Evolutionary conservation across 192 early-diverging fungal species (phyloP).

Genomic region (Lobosporangium transversale): DNA sequence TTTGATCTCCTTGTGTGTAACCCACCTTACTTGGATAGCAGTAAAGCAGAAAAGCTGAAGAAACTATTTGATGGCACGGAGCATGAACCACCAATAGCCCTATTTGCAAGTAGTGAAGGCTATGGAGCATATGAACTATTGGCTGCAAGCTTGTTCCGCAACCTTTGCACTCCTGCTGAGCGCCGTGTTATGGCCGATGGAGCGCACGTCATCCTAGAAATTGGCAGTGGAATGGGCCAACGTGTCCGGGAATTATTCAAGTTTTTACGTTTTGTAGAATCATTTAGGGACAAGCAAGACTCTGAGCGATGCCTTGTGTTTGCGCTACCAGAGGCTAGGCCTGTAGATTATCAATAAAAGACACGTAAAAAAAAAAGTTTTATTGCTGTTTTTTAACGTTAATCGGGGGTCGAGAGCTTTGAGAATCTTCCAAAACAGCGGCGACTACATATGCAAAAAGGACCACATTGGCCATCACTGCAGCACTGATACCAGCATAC

Average conservation of each 20-base stretch:
- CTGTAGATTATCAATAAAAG: neutral
- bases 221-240: conserved; percentile 68
- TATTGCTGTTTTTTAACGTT: conserved; percentile 46
- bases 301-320: conserved; percentile 71
- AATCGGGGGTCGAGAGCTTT: conserved; percentile 13
- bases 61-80: conserved; percentile 48
- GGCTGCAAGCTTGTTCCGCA: conserved; percentile 12
- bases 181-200: conserved; percentile 30
- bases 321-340: neutral
- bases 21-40: conserved; percentile 72
- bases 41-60: conserved; percentile 29
- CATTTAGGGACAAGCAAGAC: conserved; percentile 59
- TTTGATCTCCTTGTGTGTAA: conserved; percentile 76
- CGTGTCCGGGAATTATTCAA: conserved; percentile 62
- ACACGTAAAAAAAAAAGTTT: neutral
- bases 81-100: conserved; percentile 71
- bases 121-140: conserved; percentile 70
- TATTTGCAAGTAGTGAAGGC: conserved; percentile 71
- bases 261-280: conserved; percentile 52
- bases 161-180: neutral
- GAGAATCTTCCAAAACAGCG: conserved; percentile 57
- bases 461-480: conserved; percentile 59
- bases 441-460: conserved; percentile 56
- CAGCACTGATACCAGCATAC: conserved; percentile 63
- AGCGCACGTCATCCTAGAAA: conserved; percentile 62